Conservation (phyloP, 306 rosid species). For the Clitoria ternatea region DNA sequence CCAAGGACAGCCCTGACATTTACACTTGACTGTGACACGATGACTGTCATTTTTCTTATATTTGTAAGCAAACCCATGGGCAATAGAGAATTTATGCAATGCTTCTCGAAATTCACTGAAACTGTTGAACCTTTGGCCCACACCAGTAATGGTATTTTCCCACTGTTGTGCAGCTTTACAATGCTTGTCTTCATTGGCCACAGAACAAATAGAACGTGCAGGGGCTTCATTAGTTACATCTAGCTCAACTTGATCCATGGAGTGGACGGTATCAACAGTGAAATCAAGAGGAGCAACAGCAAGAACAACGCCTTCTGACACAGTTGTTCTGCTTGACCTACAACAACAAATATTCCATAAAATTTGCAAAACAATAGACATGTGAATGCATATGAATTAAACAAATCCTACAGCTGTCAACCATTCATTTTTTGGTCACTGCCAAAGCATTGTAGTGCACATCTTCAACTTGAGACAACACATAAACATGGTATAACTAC, state of each 20-base stretch:
- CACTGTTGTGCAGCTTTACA: constrained; percentile 86
- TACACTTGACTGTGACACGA: constrained; percentile 95
- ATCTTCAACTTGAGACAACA: constrained; percentile 4
- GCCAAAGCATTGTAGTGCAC: background rate
- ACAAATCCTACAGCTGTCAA: background rate
- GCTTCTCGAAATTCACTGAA: constrained; percentile 93
- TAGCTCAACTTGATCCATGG: constrained; percentile 35
- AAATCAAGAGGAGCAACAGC: constrained; percentile 41
- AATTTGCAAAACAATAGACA: constrained; percentile 14
- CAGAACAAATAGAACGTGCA: constrained; percentile 34
- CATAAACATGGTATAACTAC: background rate
- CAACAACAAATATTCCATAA: constrained; percentile 29
- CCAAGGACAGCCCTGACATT: constrained; percentile 94
- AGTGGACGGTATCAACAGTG: constrained; percentile 33
- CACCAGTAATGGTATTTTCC: constrained; percentile 96
- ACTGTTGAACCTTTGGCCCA: constrained; percentile 90
- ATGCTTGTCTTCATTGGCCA: constrained; percentile 48
- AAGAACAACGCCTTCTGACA: constrained; percentile 77
- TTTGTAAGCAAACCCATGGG: constrained; percentile 87
- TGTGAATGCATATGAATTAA: background rate
- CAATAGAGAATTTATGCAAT: constrained; percentile 90
- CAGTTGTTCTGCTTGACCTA: constrained; percentile 94
- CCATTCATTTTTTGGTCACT: constrained; percentile 12
- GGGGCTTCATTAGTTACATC: constrained; percentile 44
- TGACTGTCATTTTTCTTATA: constrained; percentile 95